Conservation (phyloP, 108 stramenopile genomes). For the Nannochloropsis gaditana region DNA sequence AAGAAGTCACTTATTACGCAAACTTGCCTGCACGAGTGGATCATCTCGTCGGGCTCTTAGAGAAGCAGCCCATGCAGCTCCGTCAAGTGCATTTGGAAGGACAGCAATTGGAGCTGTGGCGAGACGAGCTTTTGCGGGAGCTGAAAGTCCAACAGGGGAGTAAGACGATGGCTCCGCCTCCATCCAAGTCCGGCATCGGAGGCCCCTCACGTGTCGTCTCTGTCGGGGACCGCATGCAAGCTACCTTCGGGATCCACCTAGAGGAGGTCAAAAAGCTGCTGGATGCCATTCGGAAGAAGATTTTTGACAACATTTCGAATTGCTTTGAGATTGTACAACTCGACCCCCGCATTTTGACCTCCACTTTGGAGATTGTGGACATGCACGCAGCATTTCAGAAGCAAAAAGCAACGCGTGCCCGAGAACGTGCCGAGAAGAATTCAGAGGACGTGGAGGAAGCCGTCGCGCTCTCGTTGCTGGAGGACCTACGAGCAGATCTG, state of each 20-base stretch:
- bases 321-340: neutral
- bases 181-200: neutral
- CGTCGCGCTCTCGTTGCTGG: neutral
- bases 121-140: constrained; percentile 7
- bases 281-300: constrained; percentile 10
- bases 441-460: constrained; percentile 13
- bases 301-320: constrained; percentile 1
- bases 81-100: constrained; percentile 4
- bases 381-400: neutral
- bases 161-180: neutral
- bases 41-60: constrained; percentile 11
- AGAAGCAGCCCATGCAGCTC: constrained; percentile 10
- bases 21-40: neutral
- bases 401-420: neutral
- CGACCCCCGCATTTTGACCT: neutral
- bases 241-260: neutral
- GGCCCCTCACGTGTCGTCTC: neutral
- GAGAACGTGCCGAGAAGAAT: neutral
- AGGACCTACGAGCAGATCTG: neutral
- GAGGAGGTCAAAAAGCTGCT: constrained; percentile 10
- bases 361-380: neutral
- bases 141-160: neutral
- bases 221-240: neutral
- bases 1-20: neutral
- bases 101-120: constrained; percentile 19